A percentile compares a stretch with the other conserved stretches of the same genome.
Conservation (phyloP, 345 rosid genomes). For the Rhizophora apiculata region DNA sequence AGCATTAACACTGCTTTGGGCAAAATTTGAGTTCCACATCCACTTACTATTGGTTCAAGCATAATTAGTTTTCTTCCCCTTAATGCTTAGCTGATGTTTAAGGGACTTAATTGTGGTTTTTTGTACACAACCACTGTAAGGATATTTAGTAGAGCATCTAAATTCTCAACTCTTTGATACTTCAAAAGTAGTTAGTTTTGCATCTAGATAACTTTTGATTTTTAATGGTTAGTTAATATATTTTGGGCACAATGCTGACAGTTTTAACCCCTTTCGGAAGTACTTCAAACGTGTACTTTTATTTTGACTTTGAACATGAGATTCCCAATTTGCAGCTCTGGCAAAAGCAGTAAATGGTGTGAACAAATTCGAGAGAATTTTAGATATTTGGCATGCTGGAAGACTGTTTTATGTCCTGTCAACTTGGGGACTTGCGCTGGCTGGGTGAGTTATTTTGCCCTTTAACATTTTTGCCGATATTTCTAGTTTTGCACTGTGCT, state of each 20-base stretch:
- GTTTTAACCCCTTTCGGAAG: neutral
- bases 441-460: constrained; percentile 51
- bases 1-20: too few relatives aligned
- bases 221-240: neutral
- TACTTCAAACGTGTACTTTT: neutral
- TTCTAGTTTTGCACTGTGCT: neutral
- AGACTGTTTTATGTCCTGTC: constrained; percentile 69
- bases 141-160: neutral
- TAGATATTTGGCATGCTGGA: constrained; percentile 87
- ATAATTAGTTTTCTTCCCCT: too few relatives aligned
- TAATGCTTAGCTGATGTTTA: too few relatives aligned
- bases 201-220: too few relatives aligned
- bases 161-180: neutral
- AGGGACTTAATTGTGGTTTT: too few relatives aligned
- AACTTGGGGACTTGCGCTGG: constrained; percentile 84
- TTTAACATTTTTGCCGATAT: neutral
- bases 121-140: too few relatives aligned
- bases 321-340: constrained; percentile 47
- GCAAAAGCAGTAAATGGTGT: constrained; percentile 58
- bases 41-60: too few relatives aligned
- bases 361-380: constrained; percentile 64
- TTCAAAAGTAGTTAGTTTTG: too few relatives aligned
- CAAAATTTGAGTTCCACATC: too few relatives aligned
- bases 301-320: constrained; percentile 1
- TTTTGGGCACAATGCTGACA: neutral